Evolutionary conservation across 192 early-diverging fungal species (phyloP).

Genomic region (Coemansia sp.): DNA sequence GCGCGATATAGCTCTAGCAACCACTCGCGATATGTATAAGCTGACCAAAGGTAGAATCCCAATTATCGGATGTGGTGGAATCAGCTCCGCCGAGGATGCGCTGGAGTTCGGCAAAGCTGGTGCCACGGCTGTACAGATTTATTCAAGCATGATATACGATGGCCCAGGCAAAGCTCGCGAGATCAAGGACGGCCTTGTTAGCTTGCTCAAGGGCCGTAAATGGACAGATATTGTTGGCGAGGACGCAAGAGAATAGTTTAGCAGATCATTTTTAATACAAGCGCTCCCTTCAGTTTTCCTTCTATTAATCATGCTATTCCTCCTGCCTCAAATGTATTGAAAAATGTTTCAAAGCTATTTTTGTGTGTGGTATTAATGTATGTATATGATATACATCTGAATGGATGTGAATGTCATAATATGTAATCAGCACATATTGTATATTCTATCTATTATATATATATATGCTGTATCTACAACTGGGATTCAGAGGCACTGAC

Average conservation of each 20-base stretch:
- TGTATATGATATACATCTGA: too few relatives aligned
- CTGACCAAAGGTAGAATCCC: conserved; percentile 74
- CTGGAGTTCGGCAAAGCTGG: conserved; percentile 80
- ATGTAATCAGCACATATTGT: neutral
- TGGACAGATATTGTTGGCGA: conserved; percentile 64
- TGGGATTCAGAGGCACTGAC: too few relatives aligned
- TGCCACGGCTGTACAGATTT: conserved; percentile 79
- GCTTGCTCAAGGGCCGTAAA: conserved; percentile 67
- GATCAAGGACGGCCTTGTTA: conserved; percentile 75
- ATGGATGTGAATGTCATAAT: too few relatives aligned
- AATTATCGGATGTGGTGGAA: conserved; percentile 89
- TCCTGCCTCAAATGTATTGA: conserved; percentile 1
- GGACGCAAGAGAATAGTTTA: conserved; percentile 19
- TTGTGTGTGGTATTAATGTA: too few relatives aligned
- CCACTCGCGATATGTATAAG: conserved; percentile 71
- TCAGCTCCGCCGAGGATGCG: conserved; percentile 73
- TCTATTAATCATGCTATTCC: neutral
- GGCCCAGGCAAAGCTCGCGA: conserved; percentile 77
- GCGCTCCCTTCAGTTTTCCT: neutral
- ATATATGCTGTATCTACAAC: too few relatives aligned
- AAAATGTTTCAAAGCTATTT: too few relatives aligned
- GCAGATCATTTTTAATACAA: neutral
- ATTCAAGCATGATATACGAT: conserved; percentile 72
- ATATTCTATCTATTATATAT: too few relatives aligned
- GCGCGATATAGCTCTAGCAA: conserved; percentile 67